Percentiles rank a stretch among this genome's conserved stretches.
Evolutionary conservation across 805 yeast species (phyloP).

Genomic region (Brettanomyces custersianus): DNA sequence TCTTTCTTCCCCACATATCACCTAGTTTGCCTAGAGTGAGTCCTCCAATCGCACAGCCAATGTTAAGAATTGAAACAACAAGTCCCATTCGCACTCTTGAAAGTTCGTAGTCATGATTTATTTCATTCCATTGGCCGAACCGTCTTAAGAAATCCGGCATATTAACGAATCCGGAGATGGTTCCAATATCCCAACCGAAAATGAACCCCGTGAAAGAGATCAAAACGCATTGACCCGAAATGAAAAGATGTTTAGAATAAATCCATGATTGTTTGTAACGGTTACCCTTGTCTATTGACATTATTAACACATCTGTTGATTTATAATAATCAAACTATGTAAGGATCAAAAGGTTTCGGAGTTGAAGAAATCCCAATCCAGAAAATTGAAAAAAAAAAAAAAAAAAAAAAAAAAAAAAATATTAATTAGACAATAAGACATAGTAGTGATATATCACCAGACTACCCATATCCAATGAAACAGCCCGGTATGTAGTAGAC

Average conservation of each 20-base stretch:
- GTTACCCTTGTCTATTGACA: background rate
- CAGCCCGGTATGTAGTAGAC: too few relatives aligned
- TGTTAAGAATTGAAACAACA: slow-evolving; percentile 60
- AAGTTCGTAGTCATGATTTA: slow-evolving; percentile 32
- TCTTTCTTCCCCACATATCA: slow-evolving; percentile 53
- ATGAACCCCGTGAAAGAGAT: slow-evolving; percentile 73
- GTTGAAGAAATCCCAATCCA: too few relatives aligned
- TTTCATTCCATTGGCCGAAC: slow-evolving; percentile 35
- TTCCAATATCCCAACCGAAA: slow-evolving; percentile 73
- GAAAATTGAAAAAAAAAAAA: too few relatives aligned
- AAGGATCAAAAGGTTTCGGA: too few relatives aligned
- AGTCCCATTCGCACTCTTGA: slow-evolving; percentile 50
- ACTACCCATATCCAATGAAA: too few relatives aligned
- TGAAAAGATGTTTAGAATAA: too few relatives aligned
- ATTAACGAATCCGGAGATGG: slow-evolving; percentile 62
- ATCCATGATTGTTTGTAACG: background rate
- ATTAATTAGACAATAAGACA: too few relatives aligned
- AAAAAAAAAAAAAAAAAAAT: too few relatives aligned
- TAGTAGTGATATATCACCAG: too few relatives aligned
- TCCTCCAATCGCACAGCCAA: slow-evolving; percentile 72
- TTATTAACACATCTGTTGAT: too few relatives aligned
- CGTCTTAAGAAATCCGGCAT: slow-evolving; percentile 43
- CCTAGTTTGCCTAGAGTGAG: slow-evolving; percentile 45
- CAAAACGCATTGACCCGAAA: too few relatives aligned
- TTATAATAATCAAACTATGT: too few relatives aligned